Evolutionary conservation across 805 yeast species (phyloP).

Genomic region (Ogataea allantospora): DNA sequence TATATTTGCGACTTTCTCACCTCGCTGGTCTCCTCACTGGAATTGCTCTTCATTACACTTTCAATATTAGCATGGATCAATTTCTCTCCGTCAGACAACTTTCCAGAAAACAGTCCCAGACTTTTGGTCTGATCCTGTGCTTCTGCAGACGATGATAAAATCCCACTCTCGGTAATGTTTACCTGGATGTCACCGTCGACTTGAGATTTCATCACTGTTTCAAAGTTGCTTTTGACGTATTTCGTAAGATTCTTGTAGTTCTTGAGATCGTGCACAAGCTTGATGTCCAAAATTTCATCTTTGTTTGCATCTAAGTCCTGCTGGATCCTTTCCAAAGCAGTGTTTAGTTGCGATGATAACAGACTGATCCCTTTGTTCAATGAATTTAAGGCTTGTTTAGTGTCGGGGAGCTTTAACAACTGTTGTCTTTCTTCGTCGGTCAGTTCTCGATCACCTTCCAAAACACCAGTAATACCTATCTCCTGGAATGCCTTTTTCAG

Average conservation of each 20-base stretch:
- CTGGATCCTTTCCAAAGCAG: slow-evolving; percentile 40
- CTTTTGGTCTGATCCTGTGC: slow-evolving; percentile 36
- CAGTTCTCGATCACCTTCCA: slow-evolving; percentile 35
- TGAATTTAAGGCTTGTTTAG: slow-evolving; percentile 36
- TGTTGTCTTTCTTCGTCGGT: slow-evolving; percentile 31
- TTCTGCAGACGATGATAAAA: slow-evolving; percentile 31
- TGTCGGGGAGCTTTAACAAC: slow-evolving; percentile 31
- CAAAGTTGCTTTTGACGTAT: slow-evolving; percentile 53
- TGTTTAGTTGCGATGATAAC: slow-evolving; percentile 31
- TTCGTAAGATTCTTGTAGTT: slow-evolving; percentile 49
- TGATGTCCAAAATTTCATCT: slow-evolving; percentile 58
- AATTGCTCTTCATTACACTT: slow-evolving; percentile 45
- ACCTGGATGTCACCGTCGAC: slow-evolving; percentile 77
- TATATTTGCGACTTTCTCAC: slow-evolving; percentile 29
- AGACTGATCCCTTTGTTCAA: slow-evolving; percentile 35
- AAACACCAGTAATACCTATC: slow-evolving; percentile 38
- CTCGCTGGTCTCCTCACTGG: slow-evolving; percentile 4
- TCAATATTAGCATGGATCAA: slow-evolving; percentile 86
- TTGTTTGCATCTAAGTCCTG: slow-evolving; percentile 30
- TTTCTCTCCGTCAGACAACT: slow-evolving; percentile 80
- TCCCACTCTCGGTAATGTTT: slow-evolving; percentile 51
- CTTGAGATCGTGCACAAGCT: slow-evolving; percentile 65
- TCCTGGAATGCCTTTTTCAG: slow-evolving; percentile 40
- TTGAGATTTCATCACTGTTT: slow-evolving; percentile 59
- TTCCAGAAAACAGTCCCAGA: slow-evolving; percentile 74